Base-by-base conservation (phyloP, 345 rosid genomes). In the Eutrema yunnanense region DNA sequence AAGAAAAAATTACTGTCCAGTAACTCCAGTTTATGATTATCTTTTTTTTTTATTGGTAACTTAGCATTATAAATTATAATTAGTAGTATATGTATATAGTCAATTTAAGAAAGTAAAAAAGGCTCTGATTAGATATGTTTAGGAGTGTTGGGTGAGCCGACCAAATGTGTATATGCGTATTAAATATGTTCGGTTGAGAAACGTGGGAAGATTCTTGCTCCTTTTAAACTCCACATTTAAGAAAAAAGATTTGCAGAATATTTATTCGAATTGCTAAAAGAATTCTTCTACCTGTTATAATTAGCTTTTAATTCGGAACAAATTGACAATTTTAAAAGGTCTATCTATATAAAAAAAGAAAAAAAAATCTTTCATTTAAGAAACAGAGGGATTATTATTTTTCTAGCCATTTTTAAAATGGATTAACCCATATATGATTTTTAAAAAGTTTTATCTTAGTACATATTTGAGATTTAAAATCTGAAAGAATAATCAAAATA, bases 161-260 rank as follows among this genome's bases (percentile, higher is more conserved):
- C 47, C n/a, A 63, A n/a, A 62, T 48, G 48, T 22, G 22, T 48
- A 30, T 8, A 71, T 61, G 68, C 7, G 65, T 64, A 73, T 64
- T 64, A 73, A 73, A 54, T 64, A 65, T 63, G 57, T 73, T 64
- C 64, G 33, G 77, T 73, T 73, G 64, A 55, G 56, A 64, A 64
- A 22, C 3, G 64, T 64, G 70, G 50, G 49, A 46, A 73, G 58
- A 73, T 73, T 64, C 64, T 73, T 73, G 49, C 48, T 64, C 76
- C 16, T 57, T 62, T 63, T 73, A 54, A 47, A 63, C 77, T 64
- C 71, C 65, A 55, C 63, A 72, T 71, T 62, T 51, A 61, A 60
- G 22, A 12, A 38, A 38, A 51, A 51, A 40, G 2, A 38, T 13
- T 68, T 50, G 22, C 61, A 51, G 36, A 41, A 62, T 71, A 41